These are phyloP conservation scores for Rhodosorus marinus DNA, from an alignment of 23 red algal genomes.

Conservation along the genomic window DNA sequence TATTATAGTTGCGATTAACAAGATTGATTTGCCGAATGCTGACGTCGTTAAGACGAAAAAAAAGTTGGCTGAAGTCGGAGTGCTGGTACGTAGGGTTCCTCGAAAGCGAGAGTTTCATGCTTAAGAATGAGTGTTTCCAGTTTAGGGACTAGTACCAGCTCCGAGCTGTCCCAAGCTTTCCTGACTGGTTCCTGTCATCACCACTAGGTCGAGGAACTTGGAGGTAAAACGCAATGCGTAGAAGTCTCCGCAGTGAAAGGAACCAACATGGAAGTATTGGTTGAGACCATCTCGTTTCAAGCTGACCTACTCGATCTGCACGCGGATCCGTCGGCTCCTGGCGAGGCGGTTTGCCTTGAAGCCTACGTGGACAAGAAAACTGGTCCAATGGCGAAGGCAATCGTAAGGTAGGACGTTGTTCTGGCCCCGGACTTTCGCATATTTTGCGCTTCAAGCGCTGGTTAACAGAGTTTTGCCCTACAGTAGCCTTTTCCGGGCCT, in stretches of 20 bases:
- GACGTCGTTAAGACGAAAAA: constrained; percentile 17
- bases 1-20: constrained; percentile 84
- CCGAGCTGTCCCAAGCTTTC: too few relatives aligned
- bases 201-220: constrained; percentile 55
- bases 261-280: constrained; percentile 18
- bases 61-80: constrained; percentile 30
- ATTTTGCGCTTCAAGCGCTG: too few relatives aligned
- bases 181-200: too few relatives aligned
- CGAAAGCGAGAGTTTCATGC: too few relatives aligned
- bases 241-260: constrained; percentile 67
- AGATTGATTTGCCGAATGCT: constrained; percentile 38
- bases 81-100: too few relatives aligned
- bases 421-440: too few relatives aligned
- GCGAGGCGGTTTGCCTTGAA: constrained; percentile 57
- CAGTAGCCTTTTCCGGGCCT: too few relatives aligned
- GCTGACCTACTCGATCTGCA: constrained; percentile 50
- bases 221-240: constrained; percentile 67
- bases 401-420: too few relatives aligned
- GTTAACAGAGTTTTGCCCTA: too few relatives aligned
- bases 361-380: constrained; percentile 30
- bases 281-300: constrained; percentile 48
- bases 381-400: constrained; percentile 45
- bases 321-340: constrained; percentile 13
- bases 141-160: too few relatives aligned
- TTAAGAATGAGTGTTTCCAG: too few relatives aligned